phyloP scores from a whole-genome alignment of 495 filamentous ascomycete genomes.

The Trichocladium antarcticum region DNA sequence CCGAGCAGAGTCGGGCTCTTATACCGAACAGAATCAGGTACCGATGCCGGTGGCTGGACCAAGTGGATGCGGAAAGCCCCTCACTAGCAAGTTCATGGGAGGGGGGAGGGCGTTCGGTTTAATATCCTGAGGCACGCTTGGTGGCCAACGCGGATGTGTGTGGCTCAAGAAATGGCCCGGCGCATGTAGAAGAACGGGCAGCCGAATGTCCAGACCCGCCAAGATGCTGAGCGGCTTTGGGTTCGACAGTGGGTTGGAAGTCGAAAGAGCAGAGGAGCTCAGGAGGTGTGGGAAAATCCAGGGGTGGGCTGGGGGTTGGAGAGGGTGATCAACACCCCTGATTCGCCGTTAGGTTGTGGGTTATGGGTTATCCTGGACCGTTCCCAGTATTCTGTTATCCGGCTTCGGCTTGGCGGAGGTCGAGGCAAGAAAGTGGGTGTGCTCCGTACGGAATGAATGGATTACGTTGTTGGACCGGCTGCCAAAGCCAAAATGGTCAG shows the following conservation, averaged over 20 bases:
- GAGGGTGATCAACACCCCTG: conserved; percentile 8
- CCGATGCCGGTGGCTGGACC: conserved; percentile 18
- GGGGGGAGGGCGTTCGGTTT: conserved; percentile 3
- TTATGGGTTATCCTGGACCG: neutral
- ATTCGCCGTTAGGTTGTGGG: conserved; percentile 1
- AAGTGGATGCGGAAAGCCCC: conserved; percentile 12
- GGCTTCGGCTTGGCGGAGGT: neutral
- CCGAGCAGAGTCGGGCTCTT: conserved; percentile 5
- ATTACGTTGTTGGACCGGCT: neutral
- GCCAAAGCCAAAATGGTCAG: neutral
- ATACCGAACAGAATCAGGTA: conserved; percentile 15
- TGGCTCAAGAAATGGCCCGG: conserved; percentile 2
- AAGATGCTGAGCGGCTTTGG: neutral
- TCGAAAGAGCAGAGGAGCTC: neutral
- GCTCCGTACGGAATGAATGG: neutral
- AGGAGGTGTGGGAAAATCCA: neutral
- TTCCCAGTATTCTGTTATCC: conserved; percentile 1
- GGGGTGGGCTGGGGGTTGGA: neutral
- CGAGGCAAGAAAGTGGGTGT: neutral
- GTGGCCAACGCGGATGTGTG: neutral
- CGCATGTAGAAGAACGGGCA: neutral
- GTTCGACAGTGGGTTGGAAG: neutral
- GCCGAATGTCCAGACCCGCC: neutral
- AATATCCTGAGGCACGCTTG: neutral
- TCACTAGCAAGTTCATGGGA: conserved; percentile 33